Evolutionary conservation across 2,329 filamentous ascomycete genomes (phyloP).

Genomic region (Fusarium incarnatum): DNA sequence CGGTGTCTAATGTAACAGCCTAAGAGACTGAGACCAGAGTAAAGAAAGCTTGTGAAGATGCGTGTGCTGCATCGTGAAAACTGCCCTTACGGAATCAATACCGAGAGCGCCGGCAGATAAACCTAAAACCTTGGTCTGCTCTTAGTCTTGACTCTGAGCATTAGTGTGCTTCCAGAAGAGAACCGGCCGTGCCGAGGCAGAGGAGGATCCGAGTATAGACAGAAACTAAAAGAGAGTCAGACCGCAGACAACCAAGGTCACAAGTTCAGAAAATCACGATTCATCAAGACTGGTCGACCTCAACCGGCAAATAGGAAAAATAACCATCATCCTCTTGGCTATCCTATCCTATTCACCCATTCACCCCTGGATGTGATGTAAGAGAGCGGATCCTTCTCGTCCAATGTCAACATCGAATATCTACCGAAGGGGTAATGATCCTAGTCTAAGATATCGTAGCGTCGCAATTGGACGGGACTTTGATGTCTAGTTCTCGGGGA

Average conservation of each 20-base stretch:
- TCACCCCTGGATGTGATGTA: constrained; percentile 34
- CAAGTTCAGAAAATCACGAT: constrained; percentile 9
- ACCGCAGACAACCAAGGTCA: not conserved
- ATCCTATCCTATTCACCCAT: constrained; percentile 10
- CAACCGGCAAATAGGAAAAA: constrained; percentile 22
- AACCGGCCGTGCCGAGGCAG: constrained; percentile 31
- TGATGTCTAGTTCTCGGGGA: not conserved
- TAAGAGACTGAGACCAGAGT: constrained; percentile 5
- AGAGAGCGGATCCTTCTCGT: constrained; percentile 29
- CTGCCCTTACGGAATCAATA: constrained; percentile 44
- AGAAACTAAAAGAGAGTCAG: constrained; percentile 11
- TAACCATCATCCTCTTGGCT: constrained; percentile 1
- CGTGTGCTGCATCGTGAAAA: constrained; percentile 19
- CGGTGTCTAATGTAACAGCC: constrained; percentile 18
- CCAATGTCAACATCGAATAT: constrained; percentile 31
- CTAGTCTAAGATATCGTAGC: constrained; percentile 16
- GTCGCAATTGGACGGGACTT: constrained; percentile 17
- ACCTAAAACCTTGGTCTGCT: constrained; percentile 31
- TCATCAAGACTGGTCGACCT: not conserved
- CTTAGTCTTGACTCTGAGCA: constrained; percentile 3
- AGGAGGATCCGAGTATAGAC: not conserved
- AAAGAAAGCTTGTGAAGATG: constrained; percentile 29
- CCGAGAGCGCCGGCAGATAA: constrained; percentile 43
- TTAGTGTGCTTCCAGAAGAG: constrained; percentile 15
- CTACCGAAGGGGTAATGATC: constrained; percentile 35